Evolutionary conservation across 495 filamentous ascomycete species (phyloP).

Genomic region (Aspergillus cavernicola): DNA sequence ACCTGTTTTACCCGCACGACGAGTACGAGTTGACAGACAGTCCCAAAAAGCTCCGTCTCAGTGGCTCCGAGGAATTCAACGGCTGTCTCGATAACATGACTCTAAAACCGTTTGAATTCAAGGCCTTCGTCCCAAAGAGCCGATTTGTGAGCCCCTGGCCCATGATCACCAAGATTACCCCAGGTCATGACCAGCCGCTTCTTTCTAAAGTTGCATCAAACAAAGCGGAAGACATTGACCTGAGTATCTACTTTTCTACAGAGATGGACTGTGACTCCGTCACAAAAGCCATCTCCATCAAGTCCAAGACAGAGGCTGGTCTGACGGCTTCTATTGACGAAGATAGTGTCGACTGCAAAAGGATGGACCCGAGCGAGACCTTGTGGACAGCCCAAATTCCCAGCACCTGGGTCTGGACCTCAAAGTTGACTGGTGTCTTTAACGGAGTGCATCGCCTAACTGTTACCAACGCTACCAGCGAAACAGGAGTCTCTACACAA

Average conservation of each 20-base stretch:
- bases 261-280: slow-evolving; percentile 61
- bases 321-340: slow-evolving; percentile 36
- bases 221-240: slow-evolving; percentile 42
- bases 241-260: slow-evolving; percentile 57
- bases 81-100: slow-evolving; percentile 56
- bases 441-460: slow-evolving; percentile 65
- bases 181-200: slow-evolving; percentile 61
- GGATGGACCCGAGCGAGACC: slow-evolving; percentile 22
- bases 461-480: slow-evolving; percentile 50
- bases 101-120: slow-evolving; percentile 57
- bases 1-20: slow-evolving; percentile 65
- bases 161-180: slow-evolving; percentile 62
- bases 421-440: slow-evolving; percentile 54
- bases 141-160: slow-evolving; percentile 52
- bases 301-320: slow-evolving; percentile 50
- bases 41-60: slow-evolving; percentile 38
- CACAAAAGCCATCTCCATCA: slow-evolving; percentile 46
- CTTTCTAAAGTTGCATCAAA: slow-evolving; percentile 45
- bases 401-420: slow-evolving; percentile 51
- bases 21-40: slow-evolving; percentile 45
- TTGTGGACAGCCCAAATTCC: slow-evolving; percentile 48
- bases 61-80: slow-evolving; percentile 43
- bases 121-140: slow-evolving; percentile 56
- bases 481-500: slow-evolving; percentile 40
- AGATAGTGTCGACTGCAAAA: slow-evolving; percentile 42